Evolutionary conservation across 2,329 filamentous ascomycete genomes (phyloP).

Genomic region (Colletotrichum falcatum): DNA sequence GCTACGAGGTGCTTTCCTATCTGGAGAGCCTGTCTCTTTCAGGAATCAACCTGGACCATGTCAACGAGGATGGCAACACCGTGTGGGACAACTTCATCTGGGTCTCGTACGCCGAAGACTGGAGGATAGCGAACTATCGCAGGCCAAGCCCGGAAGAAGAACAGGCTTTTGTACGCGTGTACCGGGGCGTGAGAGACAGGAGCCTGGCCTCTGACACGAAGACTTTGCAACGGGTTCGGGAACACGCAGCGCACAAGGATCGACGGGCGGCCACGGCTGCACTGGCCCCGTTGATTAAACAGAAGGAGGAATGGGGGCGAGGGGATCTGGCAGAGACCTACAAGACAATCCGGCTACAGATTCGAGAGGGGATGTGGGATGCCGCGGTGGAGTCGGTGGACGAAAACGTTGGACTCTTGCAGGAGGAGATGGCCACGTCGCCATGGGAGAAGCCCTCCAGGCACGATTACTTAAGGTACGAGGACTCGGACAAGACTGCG

Average conservation of each 20-base stretch:
- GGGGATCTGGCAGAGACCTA: constrained; percentile 6
- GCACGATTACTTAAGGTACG: rapidly evolving
- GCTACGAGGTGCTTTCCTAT: rapidly evolving
- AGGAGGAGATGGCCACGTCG: constrained; percentile 9
- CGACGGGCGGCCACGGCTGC: not conserved
- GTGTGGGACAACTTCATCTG: not conserved
- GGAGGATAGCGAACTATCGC: rapidly evolving
- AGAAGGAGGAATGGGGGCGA: constrained; percentile 9
- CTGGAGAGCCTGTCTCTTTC: not conserved
- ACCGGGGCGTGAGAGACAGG: not conserved
- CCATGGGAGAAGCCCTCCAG: not conserved
- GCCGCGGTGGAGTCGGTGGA: constrained; percentile 20
- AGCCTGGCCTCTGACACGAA: constrained; percentile 4
- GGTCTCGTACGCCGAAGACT: rapidly evolving
- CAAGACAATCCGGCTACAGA: constrained; percentile 11
- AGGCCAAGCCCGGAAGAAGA: not conserved
- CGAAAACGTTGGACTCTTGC: constrained; percentile 2
- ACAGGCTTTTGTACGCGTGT: not conserved
- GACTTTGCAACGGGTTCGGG: not conserved
- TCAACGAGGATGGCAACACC: rapidly evolving
- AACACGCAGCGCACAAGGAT: not conserved
- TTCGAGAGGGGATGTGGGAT: constrained; percentile 22
- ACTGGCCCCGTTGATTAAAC: not conserved
- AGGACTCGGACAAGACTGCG: not conserved
- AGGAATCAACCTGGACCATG: rapidly evolving